phyloP scores from a whole-genome alignment of 1,139 yeast genomes.

The Hansenula lynferdii region DNA sequence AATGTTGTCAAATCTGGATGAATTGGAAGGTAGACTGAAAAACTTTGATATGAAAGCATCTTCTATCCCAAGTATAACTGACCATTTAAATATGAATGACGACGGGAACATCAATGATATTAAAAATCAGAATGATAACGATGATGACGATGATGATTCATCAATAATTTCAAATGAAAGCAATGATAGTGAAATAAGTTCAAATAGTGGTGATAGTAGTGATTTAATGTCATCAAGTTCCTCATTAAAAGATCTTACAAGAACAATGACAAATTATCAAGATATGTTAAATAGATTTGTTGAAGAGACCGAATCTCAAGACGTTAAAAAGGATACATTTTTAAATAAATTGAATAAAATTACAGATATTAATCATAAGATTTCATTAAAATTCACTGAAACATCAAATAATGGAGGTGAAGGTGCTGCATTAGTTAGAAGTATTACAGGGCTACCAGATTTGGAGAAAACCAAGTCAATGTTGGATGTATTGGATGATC shows the following conservation, averaged over 20 bases:
- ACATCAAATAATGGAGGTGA: slow-evolving; percentile 10
- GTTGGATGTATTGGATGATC: slow-evolving; percentile 14
- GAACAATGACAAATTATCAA: slow-evolving; percentile 7
- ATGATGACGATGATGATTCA: not conserved
- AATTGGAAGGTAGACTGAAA: slow-evolving; percentile 5
- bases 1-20: slow-evolving; percentile 3
- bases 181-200: not conserved
- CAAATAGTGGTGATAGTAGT: slow-evolving; percentile 1
- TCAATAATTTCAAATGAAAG: not conserved
- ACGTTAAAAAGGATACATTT: slow-evolving; percentile 2
- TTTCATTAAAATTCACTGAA: slow-evolving; percentile 11
- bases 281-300: slow-evolving; percentile 4
- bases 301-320: slow-evolving; percentile 4
- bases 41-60: slow-evolving; percentile 8
- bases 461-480: slow-evolving; percentile 17
- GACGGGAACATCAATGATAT: not conserved
- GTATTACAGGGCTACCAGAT: slow-evolving; percentile 19
- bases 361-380: slow-evolving; percentile 12
- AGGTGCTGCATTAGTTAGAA: slow-evolving; percentile 18
- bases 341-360: slow-evolving; percentile 12
- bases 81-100: no score
- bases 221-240: not conserved
- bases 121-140: not conserved
- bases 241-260: slow-evolving; percentile 4
- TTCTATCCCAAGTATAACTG: slow-evolving; percentile 8